Conservation (phyloP, 768 basidiomycete species). For the Trametes villosa region DNA sequence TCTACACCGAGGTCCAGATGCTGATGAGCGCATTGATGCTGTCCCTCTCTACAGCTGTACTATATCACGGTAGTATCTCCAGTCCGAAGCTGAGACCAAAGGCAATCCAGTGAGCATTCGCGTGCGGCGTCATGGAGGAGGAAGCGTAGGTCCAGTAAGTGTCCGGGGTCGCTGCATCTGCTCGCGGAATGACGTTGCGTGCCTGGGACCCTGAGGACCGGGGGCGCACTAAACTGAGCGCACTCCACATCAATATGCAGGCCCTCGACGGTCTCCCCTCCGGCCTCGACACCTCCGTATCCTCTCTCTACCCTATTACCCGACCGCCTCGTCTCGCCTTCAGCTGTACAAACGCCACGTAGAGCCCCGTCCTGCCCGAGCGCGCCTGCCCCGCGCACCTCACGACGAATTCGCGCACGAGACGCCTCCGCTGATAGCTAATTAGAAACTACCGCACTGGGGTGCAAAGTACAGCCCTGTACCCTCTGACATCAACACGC, state of each 20-base stretch:
- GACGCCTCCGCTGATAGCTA: neutral
- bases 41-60: no score
- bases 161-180: neutral
- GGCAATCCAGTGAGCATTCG: no score
- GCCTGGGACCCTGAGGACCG: constrained; percentile 5
- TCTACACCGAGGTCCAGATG: no score
- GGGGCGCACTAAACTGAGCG: neutral
- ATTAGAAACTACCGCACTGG: neutral
- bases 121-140: no score
- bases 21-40: no score
- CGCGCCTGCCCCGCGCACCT: neutral
- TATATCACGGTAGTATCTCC: no score
- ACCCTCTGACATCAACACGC: constrained; percentile 10
- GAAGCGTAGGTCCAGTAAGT: neutral
- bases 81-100: no score
- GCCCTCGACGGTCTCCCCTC: neutral
- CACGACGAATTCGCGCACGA: neutral
- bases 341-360: neutral
- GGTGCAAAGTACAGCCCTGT: constrained; percentile 8
- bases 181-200: constrained; percentile 8
- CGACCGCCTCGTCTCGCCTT: neutral
- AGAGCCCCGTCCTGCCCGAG: neutral
- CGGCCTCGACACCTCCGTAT: neutral
- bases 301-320: neutral
- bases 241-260: constrained; percentile 2